phyloP scores from a whole-genome alignment of 371 early-diverging fungal species.

The Thermomucor indicae-seudaticae region DNA sequence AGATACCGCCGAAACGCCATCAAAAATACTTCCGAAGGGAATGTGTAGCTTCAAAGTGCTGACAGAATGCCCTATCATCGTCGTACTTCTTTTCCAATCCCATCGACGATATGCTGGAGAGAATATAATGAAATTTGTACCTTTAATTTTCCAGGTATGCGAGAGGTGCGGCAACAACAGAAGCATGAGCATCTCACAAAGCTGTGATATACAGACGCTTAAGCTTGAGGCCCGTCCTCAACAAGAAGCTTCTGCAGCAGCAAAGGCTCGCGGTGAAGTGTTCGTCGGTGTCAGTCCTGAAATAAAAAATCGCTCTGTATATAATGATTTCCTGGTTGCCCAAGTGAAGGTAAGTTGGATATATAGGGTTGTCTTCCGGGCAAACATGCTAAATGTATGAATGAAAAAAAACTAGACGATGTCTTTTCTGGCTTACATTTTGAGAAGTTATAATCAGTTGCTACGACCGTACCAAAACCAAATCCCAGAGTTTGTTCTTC shows the following conservation, averaged over 20 bases:
- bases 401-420: slow-evolving; percentile 85
- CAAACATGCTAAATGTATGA: too few relatives aligned
- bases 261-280: slow-evolving; percentile 59
- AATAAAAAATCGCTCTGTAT: slow-evolving; percentile 69
- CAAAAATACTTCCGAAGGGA: slow-evolving; percentile 71
- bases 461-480: slow-evolving; percentile 73
- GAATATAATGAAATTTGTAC: slow-evolving; percentile 83
- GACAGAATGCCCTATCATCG: slow-evolving; percentile 96
- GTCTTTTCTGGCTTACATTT: slow-evolving; percentile 94
- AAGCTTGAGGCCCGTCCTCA: slow-evolving; percentile 78
- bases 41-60: slow-evolving; percentile 93
- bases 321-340: slow-evolving; percentile 81
- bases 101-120: slow-evolving; percentile 75
- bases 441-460: slow-evolving; percentile 70
- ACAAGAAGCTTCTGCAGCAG: slow-evolving; percentile 65
- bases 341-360: slow-evolving; percentile 78
- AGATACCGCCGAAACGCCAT: slow-evolving; percentile 53
- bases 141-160: slow-evolving; percentile 78
- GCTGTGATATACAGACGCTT: slow-evolving; percentile 48
- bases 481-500: slow-evolving; percentile 86
- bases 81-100: slow-evolving; percentile 92
- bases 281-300: slow-evolving; percentile 82
- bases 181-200: background rate
- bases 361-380: background rate
- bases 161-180: background rate